Evolutionary conservation across 495 filamentous ascomycete genomes (phyloP).

Genomic region (Lophiostoma macrostomum): DNA sequence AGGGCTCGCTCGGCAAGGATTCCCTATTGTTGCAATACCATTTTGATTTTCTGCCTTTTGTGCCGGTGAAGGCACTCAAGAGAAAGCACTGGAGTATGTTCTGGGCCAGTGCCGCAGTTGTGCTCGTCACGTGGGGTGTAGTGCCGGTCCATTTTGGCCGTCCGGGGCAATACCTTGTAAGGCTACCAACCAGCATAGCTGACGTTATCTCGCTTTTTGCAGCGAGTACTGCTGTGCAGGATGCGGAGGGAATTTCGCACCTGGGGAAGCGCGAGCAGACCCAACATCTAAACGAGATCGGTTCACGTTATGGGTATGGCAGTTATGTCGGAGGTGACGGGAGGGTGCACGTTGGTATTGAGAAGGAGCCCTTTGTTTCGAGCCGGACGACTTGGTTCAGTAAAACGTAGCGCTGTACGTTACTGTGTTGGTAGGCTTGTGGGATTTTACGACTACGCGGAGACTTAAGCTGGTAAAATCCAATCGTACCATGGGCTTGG

Average conservation of each 20-base stretch:
- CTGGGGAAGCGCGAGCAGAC: constrained; percentile 7
- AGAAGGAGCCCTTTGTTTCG: constrained; percentile 32
- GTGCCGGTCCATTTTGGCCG: constrained; percentile 38
- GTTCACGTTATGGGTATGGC: constrained; percentile 44
- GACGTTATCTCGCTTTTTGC: constrained; percentile 36
- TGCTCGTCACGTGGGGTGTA: constrained; percentile 48
- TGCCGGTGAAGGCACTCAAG: constrained; percentile 45
- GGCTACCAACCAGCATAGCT: constrained; percentile 46
- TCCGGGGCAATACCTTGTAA: constrained; percentile 36
- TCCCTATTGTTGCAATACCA: constrained; percentile 50
- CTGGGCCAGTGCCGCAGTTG: constrained; percentile 40
- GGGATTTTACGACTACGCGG: too few relatives aligned
- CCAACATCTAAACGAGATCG: constrained; percentile 8
- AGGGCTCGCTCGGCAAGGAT: constrained; percentile 41
- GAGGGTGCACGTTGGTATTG: constrained; percentile 45
- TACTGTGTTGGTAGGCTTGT: too few relatives aligned
- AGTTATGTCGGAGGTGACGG: constrained; percentile 46
- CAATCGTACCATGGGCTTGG: too few relatives aligned
- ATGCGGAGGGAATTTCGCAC: constrained; percentile 3
- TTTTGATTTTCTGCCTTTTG: constrained; percentile 47
- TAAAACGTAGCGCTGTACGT: too few relatives aligned
- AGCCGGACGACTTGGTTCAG: too few relatives aligned
- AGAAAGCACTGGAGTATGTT: constrained; percentile 44
- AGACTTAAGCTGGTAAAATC: too few relatives aligned
- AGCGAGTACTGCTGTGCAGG: constrained; percentile 23